These are phyloP conservation scores for Zelonia costaricensis DNA, from an alignment of 208 protist genomes.

Conservation along the genomic window DNA sequence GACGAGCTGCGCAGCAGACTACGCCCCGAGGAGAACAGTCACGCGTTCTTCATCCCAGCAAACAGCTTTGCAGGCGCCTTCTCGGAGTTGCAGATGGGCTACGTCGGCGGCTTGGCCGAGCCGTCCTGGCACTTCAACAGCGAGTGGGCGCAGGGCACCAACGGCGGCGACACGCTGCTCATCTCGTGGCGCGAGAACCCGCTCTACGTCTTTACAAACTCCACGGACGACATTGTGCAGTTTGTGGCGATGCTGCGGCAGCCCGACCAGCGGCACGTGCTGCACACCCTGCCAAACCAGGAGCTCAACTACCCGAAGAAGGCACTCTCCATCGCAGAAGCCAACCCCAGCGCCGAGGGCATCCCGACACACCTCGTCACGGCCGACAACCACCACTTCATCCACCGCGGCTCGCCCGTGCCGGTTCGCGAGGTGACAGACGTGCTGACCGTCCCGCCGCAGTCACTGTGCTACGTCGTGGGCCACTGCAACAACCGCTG, in stretches of 20 bases:
- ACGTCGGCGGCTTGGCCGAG: constrained; percentile 31
- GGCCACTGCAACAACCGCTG: constrained; percentile 41
- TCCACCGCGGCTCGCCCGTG: constrained; percentile 40
- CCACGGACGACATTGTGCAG: constrained; percentile 29
- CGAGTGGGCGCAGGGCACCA: constrained; percentile 50
- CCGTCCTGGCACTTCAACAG: constrained; percentile 56
- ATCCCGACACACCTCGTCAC: constrained; percentile 64
- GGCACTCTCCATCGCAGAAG: constrained; percentile 39
- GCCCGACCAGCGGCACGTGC: constrained; percentile 53
- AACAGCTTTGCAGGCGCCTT: constrained; percentile 30
- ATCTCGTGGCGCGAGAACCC: constrained; percentile 67
- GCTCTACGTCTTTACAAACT: constrained; percentile 45
- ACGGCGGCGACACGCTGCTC: constrained; percentile 51
- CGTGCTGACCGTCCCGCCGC: constrained; percentile 44
- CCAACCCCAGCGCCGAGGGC: constrained; percentile 1
- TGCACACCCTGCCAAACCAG: constrained; percentile 35
- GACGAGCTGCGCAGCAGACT: constrained; percentile 26
- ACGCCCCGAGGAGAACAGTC: constrained; percentile 27
- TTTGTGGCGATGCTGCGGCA: constrained; percentile 52
- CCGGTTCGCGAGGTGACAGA: constrained; percentile 46
- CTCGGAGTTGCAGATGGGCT: constrained; percentile 44
- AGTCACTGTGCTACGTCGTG: constrained; percentile 61
- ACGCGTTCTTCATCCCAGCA: constrained; percentile 41
- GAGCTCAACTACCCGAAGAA: constrained; percentile 41
- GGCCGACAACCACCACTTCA: constrained; percentile 54